Evolutionary conservation across 345 rosid species (phyloP).

Genomic region (Salix arbutifolia): DNA sequence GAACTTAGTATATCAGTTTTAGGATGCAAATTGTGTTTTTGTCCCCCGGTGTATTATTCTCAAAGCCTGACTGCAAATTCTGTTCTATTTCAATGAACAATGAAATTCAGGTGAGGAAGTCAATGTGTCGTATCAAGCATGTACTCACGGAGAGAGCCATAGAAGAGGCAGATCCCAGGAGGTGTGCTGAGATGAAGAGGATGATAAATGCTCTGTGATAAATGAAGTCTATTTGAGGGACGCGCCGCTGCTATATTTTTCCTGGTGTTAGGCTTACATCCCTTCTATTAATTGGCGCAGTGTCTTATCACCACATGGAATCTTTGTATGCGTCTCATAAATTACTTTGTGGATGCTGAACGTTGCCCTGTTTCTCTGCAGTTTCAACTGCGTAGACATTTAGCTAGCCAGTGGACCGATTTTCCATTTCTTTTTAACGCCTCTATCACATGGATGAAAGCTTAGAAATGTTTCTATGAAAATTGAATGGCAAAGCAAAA

Average conservation of each 20-base stretch:
- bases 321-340: neutral
- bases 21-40: neutral
- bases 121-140: conserved; percentile 85
- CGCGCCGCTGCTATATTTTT: neutral
- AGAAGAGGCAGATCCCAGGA: conserved; percentile 77
- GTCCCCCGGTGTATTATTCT: neutral
- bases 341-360: neutral
- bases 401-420: too few species aligned
- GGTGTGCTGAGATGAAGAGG: conserved; percentile 85
- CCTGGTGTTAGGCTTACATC: neutral
- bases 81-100: neutral
- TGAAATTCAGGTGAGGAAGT: conserved; percentile 65
- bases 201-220: conserved; percentile 78
- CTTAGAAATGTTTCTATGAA: neutral
- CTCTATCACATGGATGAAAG: neutral
- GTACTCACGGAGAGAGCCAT: conserved; percentile 84
- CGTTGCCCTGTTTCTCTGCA: neutral
- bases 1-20: neutral
- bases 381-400: too few species aligned
- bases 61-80: conserved; percentile 1
- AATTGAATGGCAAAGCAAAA: neutral
- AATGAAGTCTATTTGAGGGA: neutral
- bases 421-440: neutral
- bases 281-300: neutral
- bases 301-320: neutral